Percentiles rank a stretch among this genome's conserved stretches.
These are phyloP conservation scores for Solanum phureja DNA, from an alignment of 257 asterid species.

Conservation along the genomic window DNA sequence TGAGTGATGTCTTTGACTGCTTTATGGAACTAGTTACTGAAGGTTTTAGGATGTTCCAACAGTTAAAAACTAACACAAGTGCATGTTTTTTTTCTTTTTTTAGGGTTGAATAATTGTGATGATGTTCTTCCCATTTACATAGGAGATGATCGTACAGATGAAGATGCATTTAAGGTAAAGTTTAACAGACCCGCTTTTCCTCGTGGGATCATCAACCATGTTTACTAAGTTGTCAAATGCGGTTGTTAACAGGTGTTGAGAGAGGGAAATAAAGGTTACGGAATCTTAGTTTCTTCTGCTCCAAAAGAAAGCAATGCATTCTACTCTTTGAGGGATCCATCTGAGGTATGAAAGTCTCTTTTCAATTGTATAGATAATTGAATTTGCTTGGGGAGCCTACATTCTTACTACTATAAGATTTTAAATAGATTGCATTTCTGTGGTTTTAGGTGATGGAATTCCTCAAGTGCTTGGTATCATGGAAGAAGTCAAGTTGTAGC, in stretches of 20 bases:
- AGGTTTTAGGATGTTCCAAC: not conserved
- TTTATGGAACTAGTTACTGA: not conserved
- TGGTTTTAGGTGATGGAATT: slow-evolving; percentile 73
- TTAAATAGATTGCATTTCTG: not conserved
- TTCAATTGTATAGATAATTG: not conserved
- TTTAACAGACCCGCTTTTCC: not conserved
- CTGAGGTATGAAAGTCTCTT: slow-evolving; percentile 48
- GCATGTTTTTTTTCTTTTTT: not conserved
- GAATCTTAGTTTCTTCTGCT: slow-evolving; percentile 75
- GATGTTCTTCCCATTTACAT: slow-evolving; percentile 79
- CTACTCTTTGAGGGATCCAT: slow-evolving; percentile 81
- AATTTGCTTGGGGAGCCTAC: not conserved
- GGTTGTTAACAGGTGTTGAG: slow-evolving; percentile 43
- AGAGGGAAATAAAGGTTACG: slow-evolving; percentile 63
- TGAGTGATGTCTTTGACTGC: slow-evolving; percentile 19
- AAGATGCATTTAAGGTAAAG: slow-evolving; percentile 90
- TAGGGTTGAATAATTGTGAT: slow-evolving; percentile 57
- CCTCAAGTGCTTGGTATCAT: slow-evolving; percentile 55
- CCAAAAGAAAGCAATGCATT: slow-evolving; percentile 87
- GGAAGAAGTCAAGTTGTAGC: slow-evolving; percentile 43
- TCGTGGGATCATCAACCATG: not conserved
- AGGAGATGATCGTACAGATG: slow-evolving; percentile 97
- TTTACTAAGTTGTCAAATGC: not conserved
- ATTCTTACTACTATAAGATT: not conserved
- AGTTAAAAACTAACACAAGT: not conserved